A percentile compares a stretch with the other conserved stretches of the same genome.
phyloP scores from a whole-genome alignment of 1,284 basidiomycete genomes.

The Leccinum subspadiceum region DNA sequence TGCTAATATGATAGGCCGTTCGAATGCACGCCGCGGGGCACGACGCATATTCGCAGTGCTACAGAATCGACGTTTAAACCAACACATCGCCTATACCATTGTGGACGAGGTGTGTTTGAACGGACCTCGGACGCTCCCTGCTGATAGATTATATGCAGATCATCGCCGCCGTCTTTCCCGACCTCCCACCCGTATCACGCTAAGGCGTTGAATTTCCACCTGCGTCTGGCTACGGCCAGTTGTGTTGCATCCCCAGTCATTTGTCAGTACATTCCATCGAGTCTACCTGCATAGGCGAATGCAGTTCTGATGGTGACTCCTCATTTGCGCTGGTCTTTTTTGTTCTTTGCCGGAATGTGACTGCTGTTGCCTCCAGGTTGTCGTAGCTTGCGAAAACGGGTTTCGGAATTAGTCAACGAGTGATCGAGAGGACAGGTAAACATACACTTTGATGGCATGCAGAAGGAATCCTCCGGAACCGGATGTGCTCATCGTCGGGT shows the following conservation, averaged over 20 bases:
- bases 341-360: slow-evolving; percentile 37
- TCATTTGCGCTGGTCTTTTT: slow-evolving; percentile 13
- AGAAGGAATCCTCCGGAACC: slow-evolving; percentile 89
- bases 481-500: slow-evolving; percentile 92
- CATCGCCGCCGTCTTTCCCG: slow-evolving; percentile 61
- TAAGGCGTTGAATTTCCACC: slow-evolving; percentile 7
- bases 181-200: slow-evolving; percentile 15
- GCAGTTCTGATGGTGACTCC: slow-evolving; percentile 2
- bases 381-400: slow-evolving; percentile 52
- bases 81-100: slow-evolving; percentile 85
- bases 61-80: slow-evolving; percentile 90
- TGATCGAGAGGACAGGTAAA: slow-evolving; percentile 10
- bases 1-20: slow-evolving; percentile 93
- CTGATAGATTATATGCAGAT: slow-evolving; percentile 40
- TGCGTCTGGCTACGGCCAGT: not conserved
- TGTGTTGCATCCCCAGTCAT: not conserved
- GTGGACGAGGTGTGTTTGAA: slow-evolving; percentile 72
- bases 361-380: slow-evolving; percentile 59
- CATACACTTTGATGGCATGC: slow-evolving; percentile 83
- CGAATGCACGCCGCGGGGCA: slow-evolving; percentile 90
- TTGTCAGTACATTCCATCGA: slow-evolving; percentile 4
- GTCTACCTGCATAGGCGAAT: slow-evolving; percentile 21
- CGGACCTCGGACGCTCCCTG: slow-evolving; percentile 1
- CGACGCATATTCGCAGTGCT: slow-evolving; percentile 88
- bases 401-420: slow-evolving; percentile 9